A percentile compares a stretch with the other conserved stretches of the same genome.
phyloP scores from a whole-genome alignment of 2,329 filamentous ascomycete species.

The Coleophoma cylindrospora region DNA sequence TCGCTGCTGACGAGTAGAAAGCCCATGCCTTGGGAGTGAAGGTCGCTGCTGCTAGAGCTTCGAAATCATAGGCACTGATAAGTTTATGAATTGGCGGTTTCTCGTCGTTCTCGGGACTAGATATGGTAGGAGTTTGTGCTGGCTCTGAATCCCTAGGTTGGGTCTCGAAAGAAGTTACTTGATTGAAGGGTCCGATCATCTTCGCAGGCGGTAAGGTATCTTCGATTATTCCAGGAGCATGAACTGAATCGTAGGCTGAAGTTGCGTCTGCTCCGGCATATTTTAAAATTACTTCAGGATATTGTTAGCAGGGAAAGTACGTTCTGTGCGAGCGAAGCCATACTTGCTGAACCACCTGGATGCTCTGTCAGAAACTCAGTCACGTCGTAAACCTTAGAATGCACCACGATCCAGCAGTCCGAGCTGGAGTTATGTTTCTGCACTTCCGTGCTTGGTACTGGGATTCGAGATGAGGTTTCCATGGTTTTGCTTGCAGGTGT shows the following conservation, averaged over 20 bases:
- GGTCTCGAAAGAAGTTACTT: too few relatives aligned
- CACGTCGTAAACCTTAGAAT: slow-evolving; percentile 61
- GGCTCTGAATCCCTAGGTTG: slow-evolving; percentile 7
- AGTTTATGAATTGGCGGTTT: slow-evolving; percentile 39
- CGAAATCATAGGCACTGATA: slow-evolving; percentile 52
- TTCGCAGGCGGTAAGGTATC: neutral
- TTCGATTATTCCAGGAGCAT: slow-evolving; percentile 28
- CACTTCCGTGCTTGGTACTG: too few relatives aligned
- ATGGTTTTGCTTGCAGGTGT: too few relatives aligned
- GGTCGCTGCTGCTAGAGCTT: slow-evolving; percentile 44
- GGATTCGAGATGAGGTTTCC: too few relatives aligned
- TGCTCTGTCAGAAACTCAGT: slow-evolving; percentile 56
- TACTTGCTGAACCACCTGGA: slow-evolving; percentile 47
- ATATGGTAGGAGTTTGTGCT: slow-evolving; percentile 14
- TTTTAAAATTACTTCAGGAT: slow-evolving; percentile 32
- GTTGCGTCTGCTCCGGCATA: slow-evolving; percentile 42
- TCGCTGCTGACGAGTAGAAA: slow-evolving; percentile 59
- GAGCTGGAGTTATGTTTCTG: slow-evolving; percentile 34
- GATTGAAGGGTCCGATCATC: too few relatives aligned
- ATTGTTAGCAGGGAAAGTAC: slow-evolving; percentile 1
- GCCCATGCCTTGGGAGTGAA: slow-evolving; percentile 58
- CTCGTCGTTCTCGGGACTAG: slow-evolving; percentile 13
- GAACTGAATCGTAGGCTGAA: slow-evolving; percentile 25
- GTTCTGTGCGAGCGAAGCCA: slow-evolving; percentile 8
- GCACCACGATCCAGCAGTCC: slow-evolving; percentile 61